These are phyloP conservation scores for Aspergillus pseudoviridinutans DNA, from an alignment of 2,329 filamentous ascomycete genomes.

Conservation along the genomic window DNA sequence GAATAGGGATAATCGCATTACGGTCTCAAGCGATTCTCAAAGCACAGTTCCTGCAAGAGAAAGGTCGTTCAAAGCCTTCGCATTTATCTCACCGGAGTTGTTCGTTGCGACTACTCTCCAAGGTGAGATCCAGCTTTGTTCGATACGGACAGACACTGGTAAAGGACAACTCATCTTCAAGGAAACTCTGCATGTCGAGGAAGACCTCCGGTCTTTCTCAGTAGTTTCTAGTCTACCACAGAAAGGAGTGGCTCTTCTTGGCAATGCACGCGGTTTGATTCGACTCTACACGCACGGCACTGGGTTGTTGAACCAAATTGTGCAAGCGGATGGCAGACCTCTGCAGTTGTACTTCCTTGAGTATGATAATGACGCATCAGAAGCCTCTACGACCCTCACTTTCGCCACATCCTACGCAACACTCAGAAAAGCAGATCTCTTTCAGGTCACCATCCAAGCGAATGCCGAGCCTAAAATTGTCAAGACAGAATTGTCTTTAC, in stretches of 20 bases:
- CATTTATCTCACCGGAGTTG: conserved; percentile 31
- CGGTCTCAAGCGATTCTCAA: conserved; percentile 5
- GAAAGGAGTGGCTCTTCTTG: conserved; percentile 32
- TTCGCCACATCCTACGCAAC: conserved; percentile 27
- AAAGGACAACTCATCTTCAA: conserved; percentile 6
- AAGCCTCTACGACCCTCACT: conserved; percentile 10
- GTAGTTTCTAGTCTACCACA: conserved; percentile 28
- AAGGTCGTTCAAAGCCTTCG: conserved; percentile 25
- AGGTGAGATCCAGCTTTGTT: conserved; percentile 33
- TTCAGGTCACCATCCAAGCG: conserved; percentile 17
- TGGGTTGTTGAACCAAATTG: conserved; percentile 24
- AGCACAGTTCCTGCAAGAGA: conserved; percentile 9
- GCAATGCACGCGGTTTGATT: conserved; percentile 29
- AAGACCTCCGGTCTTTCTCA: conserved; percentile 29
- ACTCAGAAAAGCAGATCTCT: conserved; percentile 25
- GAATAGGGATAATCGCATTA: conserved; percentile 14
- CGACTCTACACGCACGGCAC: conserved; percentile 33
- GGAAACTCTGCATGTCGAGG: conserved; percentile 25
- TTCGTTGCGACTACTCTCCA: conserved; percentile 28
- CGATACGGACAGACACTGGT: conserved; percentile 10
- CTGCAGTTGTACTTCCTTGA: conserved; percentile 26
- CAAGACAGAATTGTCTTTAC: conserved; percentile 26
- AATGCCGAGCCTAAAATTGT: conserved; percentile 37
- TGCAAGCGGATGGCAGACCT: conserved; percentile 24
- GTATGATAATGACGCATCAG: conserved; percentile 4